Evolutionary conservation across 2,329 filamentous ascomycete species (phyloP).

Genomic region (Paracorniculantispora psalliotae): DNA sequence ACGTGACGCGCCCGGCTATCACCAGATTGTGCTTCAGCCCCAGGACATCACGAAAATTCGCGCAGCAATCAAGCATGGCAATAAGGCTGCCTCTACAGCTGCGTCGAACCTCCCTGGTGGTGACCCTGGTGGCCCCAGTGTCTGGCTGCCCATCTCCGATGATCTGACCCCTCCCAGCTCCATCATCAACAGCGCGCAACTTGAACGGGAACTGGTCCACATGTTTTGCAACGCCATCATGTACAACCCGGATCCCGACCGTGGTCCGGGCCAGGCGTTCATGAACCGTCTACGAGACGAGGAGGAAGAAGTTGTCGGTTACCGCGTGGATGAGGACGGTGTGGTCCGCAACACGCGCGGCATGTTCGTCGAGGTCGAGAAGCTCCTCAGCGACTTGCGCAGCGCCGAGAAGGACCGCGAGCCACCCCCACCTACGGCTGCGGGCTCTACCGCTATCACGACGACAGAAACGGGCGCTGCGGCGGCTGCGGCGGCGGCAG

Average conservation of each 20-base stretch:
- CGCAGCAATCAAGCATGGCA: conserved; percentile 68
- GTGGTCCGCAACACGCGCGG: conserved; percentile 82
- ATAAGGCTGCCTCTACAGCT: conserved; percentile 56
- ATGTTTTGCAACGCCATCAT: conserved; percentile 99
- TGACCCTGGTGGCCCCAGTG: conserved; percentile 50
- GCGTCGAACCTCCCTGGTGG: conserved; percentile 57
- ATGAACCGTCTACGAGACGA: conserved; percentile 40
- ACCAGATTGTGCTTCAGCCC: conserved; percentile 65
- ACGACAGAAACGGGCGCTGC: conserved; percentile 17
- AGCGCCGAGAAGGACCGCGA: conserved; percentile 59
- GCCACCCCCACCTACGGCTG: conserved; percentile 25
- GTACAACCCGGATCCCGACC: conserved; percentile 84
- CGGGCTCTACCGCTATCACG: neutral
- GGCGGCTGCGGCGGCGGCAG: conserved; percentile 19
- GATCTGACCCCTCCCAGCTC: conserved; percentile 80
- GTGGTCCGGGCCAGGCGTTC: conserved; percentile 62
- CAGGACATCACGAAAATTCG: conserved; percentile 76
- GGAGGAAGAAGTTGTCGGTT: conserved; percentile 47
- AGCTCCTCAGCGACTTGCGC: conserved; percentile 69
- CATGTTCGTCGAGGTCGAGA: conserved; percentile 86
- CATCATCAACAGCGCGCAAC: conserved; percentile 87
- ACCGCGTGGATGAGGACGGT: conserved; percentile 73
- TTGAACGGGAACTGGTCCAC: conserved; percentile 88
- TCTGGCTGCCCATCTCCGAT: conserved; percentile 64
- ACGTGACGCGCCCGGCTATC: conserved; percentile 70